Evolutionary conservation across 345 rosid genomes (phyloP).

Genomic region (Corchorus capsularis): DNA sequence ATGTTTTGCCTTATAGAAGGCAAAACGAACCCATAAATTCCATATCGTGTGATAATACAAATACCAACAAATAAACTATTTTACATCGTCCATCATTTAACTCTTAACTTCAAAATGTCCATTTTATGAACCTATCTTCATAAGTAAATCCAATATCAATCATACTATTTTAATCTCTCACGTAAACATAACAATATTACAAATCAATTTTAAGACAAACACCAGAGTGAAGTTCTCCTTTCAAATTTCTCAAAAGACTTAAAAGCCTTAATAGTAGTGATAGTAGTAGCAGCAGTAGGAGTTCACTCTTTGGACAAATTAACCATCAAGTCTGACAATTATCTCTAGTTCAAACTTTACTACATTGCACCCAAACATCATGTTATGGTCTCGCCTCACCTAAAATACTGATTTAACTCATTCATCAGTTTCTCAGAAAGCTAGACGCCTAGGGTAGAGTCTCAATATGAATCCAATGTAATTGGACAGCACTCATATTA

Average conservation of each 20-base stretch:
- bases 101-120: conserved; percentile 1
- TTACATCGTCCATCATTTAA: neutral
- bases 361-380: neutral
- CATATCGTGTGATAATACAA: neutral
- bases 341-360: neutral
- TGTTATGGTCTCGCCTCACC: neutral
- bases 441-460: neutral
- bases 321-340: neutral
- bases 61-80: neutral
- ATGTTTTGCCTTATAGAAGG: neutral
- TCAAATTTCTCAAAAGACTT: neutral
- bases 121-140: neutral
- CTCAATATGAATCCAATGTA: neutral
- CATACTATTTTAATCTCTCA: neutral
- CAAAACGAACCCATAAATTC: conserved; percentile 5
- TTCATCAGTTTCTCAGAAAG: neutral
- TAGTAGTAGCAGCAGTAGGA: too few relatives aligned
- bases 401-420: neutral
- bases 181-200: neutral
- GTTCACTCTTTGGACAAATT: neutral
- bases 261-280: neutral
- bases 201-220: neutral
- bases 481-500: neutral
- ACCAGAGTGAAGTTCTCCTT: neutral
- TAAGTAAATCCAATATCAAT: neutral